These are phyloP conservation scores for Arabis alpina DNA, from an alignment of 345 rosid species.

Conservation along the genomic window DNA sequence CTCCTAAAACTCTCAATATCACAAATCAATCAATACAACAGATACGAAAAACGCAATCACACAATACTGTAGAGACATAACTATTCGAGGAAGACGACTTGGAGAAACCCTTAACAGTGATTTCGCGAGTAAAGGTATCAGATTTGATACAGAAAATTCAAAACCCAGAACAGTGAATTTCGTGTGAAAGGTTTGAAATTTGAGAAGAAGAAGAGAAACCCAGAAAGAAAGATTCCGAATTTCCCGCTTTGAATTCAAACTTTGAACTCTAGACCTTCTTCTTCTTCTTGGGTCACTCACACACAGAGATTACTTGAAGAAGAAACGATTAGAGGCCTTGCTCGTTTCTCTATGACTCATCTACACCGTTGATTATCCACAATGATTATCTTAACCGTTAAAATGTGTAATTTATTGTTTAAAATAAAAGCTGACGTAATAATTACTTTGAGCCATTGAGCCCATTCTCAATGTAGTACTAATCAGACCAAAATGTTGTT, in stretches of 20 bases:
- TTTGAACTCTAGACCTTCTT: neutral
- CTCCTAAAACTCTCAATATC: neutral
- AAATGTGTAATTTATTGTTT: no score
- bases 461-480: no score
- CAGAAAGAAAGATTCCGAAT: neutral
- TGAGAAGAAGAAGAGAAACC: no score
- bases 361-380: neutral
- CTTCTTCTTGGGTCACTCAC: neutral
- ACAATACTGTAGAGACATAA: neutral
- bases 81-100: neutral
- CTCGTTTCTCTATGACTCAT: neutral
- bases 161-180: no score
- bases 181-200: no score
- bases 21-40: neutral
- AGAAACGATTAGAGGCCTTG: neutral
- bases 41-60: no score
- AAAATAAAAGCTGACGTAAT: no score
- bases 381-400: neutral
- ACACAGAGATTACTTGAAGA: neutral
- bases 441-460: no score
- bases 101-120: neutral
- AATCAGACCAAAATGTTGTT: no score
- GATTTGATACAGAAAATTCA: neutral
- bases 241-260: slow-evolving; percentile 12
- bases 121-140: neutral